A percentile compares a stretch with the other conserved stretches of the same genome.
phyloP scores from a whole-genome alignment of 2,329 filamentous ascomycete species.

The Aspergillus hiratsukae region DNA sequence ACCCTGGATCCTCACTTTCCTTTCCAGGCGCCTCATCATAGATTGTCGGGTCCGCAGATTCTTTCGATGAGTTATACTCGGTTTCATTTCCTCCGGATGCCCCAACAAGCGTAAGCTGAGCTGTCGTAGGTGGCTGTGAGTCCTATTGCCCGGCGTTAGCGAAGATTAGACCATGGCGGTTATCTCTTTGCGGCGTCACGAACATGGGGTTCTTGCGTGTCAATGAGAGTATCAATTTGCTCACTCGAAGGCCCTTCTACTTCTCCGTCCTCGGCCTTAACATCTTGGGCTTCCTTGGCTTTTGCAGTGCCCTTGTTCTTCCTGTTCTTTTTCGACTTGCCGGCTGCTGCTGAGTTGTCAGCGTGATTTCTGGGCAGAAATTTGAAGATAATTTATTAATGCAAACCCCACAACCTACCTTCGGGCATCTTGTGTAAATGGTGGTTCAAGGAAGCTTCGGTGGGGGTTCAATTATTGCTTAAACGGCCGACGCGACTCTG shows the following conservation, averaged over 20 bases:
- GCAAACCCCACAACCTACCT: conserved; percentile 8
- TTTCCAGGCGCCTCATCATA: conserved; percentile 9
- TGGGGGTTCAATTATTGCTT: background rate
- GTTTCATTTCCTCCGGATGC: conserved; percentile 32
- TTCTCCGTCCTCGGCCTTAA: conserved; percentile 15
- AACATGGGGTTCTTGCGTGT: conserved; percentile 20
- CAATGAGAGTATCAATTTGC: conserved; percentile 31
- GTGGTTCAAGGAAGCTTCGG: background rate
- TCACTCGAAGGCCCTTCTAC: conserved; percentile 15
- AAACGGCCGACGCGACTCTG: background rate
- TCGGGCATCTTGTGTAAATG: conserved; percentile 17
- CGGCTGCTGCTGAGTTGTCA: conserved; percentile 28
- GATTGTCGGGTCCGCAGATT: conserved; percentile 3
- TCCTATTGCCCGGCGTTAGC: conserved; percentile 19
- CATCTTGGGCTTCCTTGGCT: conserved; percentile 23
- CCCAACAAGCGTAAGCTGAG: conserved; percentile 8
- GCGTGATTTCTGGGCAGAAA: conserved; percentile 3
- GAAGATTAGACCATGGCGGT: conserved; percentile 1
- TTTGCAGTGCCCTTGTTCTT: conserved; percentile 52
- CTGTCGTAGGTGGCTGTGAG: conserved; percentile 10
- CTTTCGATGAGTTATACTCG: conserved; percentile 38
- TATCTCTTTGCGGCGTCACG: background rate
- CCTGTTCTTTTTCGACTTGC: conserved; percentile 55
- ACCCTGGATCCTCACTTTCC: conserved; percentile 3
- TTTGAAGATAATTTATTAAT: background rate